Percentiles rank a stretch among this genome's conserved stretches.
phyloP scores from a whole-genome alignment of 1,284 basidiomycete genomes.

The Naganishia cerealis region DNA sequence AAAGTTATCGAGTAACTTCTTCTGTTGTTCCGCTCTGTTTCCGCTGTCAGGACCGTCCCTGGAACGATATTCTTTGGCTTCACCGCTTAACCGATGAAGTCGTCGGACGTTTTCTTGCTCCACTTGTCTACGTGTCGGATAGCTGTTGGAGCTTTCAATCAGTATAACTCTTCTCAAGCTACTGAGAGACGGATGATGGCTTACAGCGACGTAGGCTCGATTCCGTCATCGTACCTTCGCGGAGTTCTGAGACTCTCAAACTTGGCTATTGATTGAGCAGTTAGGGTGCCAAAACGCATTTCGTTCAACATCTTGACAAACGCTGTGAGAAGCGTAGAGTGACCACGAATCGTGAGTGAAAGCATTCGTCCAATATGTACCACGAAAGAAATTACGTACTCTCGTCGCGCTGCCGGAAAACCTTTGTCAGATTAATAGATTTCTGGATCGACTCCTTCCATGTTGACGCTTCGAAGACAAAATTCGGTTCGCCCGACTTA shows the following conservation, averaged over 20 bases:
- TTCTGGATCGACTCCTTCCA: slow-evolving; percentile 77
- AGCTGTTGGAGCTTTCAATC: slow-evolving; percentile 79
- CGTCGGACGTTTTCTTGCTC: slow-evolving; percentile 70
- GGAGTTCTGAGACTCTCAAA: slow-evolving; percentile 65
- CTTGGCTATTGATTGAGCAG: slow-evolving; percentile 60
- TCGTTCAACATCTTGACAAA: slow-evolving; percentile 89
- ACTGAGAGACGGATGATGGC: slow-evolving; percentile 38
- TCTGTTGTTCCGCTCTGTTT: slow-evolving; percentile 58
- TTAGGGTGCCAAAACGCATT: slow-evolving; percentile 78
- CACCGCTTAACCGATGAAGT: slow-evolving; percentile 56
- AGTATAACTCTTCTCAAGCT: slow-evolving; percentile 54
- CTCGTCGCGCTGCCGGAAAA: slow-evolving; percentile 70
- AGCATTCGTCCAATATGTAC: slow-evolving; percentile 17
- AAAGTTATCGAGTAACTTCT: slow-evolving; percentile 70
- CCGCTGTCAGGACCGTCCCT: slow-evolving; percentile 57
- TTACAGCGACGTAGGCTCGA: slow-evolving; percentile 61
- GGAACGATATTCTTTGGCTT: slow-evolving; percentile 58
- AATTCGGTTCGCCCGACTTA: slow-evolving; percentile 60
- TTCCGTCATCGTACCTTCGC: slow-evolving; percentile 36
- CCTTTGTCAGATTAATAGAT: slow-evolving; percentile 82
- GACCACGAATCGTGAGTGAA: slow-evolving; percentile 27
- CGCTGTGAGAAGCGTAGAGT: slow-evolving; percentile 33
- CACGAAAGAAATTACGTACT: slow-evolving; percentile 42
- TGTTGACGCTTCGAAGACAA: slow-evolving; percentile 83
- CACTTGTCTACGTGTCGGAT: slow-evolving; percentile 79